Percentiles rank a stretch among this genome's conserved stretches.
These are phyloP conservation scores for Suhomyces bolitotheri DNA, from an alignment of 1,139 yeast genomes.

Conservation along the genomic window DNA sequence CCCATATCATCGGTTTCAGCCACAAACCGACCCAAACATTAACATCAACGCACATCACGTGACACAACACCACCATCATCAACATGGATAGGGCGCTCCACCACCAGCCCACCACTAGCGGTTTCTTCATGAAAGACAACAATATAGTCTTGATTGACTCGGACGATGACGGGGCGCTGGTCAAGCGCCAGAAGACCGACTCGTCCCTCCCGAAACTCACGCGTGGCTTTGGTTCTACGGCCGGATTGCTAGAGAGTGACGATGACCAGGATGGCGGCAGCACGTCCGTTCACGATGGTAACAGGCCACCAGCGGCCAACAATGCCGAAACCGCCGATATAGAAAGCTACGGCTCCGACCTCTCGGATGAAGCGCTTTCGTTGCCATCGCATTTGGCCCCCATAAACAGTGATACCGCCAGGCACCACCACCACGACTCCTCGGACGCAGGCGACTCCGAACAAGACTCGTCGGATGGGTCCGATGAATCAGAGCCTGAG, in stretches of 20 bases:
- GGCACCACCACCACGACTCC: slow-evolving; percentile 5
- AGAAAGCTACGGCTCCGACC: slow-evolving; percentile 3
- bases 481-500: slow-evolving; percentile 1
- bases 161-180: slow-evolving; percentile 16
- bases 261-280: slow-evolving; percentile 1
- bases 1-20: too few relatives aligned
- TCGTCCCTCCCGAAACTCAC: slow-evolving; percentile 12
- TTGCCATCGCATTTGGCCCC: slow-evolving; percentile 12
- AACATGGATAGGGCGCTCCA: too few relatives aligned
- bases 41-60: too few relatives aligned
- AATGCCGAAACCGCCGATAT: background rate
- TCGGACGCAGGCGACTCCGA: slow-evolving; percentile 2
- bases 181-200: slow-evolving; percentile 14
- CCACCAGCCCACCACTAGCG: background rate
- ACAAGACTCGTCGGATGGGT: slow-evolving; percentile 1
- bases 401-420: slow-evolving; percentile 4
- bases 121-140: slow-evolving; percentile 9
- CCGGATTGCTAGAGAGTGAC: slow-evolving; percentile 12
- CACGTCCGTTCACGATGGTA: background rate
- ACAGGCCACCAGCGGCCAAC: background rate
- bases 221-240: slow-evolving; percentile 15
- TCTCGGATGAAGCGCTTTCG: slow-evolving; percentile 9
- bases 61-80: too few relatives aligned
- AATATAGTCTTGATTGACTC: slow-evolving; percentile 22
- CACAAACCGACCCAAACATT: too few relatives aligned